Evolutionary conservation across 202 grass and related monocot species (phyloP), one percentile per base, ranked within the genome.

Genomic region (Schoenoplectus triqueter): DNA sequence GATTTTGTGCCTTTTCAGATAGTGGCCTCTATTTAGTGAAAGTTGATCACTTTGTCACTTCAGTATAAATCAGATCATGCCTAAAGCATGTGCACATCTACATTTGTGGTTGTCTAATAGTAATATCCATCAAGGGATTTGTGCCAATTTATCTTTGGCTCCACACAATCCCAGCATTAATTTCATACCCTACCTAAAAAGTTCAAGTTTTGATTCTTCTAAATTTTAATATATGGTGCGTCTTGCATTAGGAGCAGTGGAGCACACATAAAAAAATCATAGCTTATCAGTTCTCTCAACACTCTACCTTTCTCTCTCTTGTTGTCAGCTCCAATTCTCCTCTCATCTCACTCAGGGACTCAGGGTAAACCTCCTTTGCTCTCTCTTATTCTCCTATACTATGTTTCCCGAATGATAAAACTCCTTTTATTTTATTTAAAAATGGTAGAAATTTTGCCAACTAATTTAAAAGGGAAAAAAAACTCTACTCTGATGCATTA

Each of bases 1-100:
- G 18, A 52, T 50, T 39, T n/a, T 44, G 5, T 10, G 18, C 15
- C 64, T 71, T 44, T 57, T 39, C 4, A 67, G 64, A 4, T 13
- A 40, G 22, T 67, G 64, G 64, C 22, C 31, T 67, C 31, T 67
- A 82, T 51, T 84, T 84, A 61, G n/a, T 73, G 7, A 18, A 84
- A 59, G 11, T 55, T 10, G 20, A 44, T 55, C 10, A 45, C 40
- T 65, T 56, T 69, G 21, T 51, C 31, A 21, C 6, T 55, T 50
- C 54, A 13, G 7, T 47, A 11, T 45, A 80, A 62, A 73, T 48
- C 44, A 45, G 50, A 73, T 73, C 69, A 47, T 17, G 45, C 17
- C 19, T 19, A 17, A 69, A 0, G 41, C 66, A 69, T 73, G 6
- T 9, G 46, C n/a, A n/a, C 21, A 50, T 73, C 47, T 19, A 46